Percentiles rank a stretch among this genome's conserved stretches.
phyloP scores from a whole-genome alignment of 2,329 filamentous ascomycete species.

The Fusarium annulatum region DNA sequence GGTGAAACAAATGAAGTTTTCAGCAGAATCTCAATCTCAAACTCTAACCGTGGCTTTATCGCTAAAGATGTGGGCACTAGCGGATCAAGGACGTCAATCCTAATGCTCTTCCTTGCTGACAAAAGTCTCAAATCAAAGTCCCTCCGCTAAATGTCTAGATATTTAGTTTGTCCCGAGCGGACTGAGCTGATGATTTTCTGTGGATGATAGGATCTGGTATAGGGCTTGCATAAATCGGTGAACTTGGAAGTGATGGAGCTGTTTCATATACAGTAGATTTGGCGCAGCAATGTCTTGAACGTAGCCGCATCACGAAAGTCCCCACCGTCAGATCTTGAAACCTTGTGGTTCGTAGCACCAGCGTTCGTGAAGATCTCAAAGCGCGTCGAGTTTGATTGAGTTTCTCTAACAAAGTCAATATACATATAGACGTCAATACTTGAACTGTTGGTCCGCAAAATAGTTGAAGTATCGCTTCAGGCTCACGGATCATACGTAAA shows the following conservation, averaged over 20 bases:
- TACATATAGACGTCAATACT: not conserved
- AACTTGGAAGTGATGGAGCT: not conserved
- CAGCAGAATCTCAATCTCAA: constrained; percentile 23
- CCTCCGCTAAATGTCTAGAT: not conserved
- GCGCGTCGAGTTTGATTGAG: not conserved
- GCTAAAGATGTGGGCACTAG: constrained; percentile 23
- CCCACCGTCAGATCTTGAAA: constrained; percentile 24
- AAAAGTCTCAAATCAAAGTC: not conserved
- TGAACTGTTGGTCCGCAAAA: not conserved
- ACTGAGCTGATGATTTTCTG: not conserved
- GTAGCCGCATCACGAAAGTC: constrained; percentile 16
- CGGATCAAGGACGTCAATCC: constrained; percentile 14
- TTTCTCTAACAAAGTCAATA: not conserved
- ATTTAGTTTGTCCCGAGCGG: not conserved
- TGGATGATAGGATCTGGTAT: not conserved
- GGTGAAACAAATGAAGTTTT: constrained; percentile 29
- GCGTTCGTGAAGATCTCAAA: constrained; percentile 2
- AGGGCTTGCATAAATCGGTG: not conserved
- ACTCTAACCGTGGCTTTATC: constrained; percentile 32
- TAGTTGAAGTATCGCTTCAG: not conserved
- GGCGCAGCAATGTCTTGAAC: constrained; percentile 22
- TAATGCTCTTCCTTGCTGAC: constrained; percentile 8
- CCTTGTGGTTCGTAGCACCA: not conserved
- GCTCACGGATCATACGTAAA: not conserved
- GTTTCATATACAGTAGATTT: constrained; percentile 13